Evolutionary conservation across 2,329 filamentous ascomycete genomes (phyloP), one percentile per base, ranked within the genome.

Genomic region (Colletotrichum sansevieriae): DNA sequence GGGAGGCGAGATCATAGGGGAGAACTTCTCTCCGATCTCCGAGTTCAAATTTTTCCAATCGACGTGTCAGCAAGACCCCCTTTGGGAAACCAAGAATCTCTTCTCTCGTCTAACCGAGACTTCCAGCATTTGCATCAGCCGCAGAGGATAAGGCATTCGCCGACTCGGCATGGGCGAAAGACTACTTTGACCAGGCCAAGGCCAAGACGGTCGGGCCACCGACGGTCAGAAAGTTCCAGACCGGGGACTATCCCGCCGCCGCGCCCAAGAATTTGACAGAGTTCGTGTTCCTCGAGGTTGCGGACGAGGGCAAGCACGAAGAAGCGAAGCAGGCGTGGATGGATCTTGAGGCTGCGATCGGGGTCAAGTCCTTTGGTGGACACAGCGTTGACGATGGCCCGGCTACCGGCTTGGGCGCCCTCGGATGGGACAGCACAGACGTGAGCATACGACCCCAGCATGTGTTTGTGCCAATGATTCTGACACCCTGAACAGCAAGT

Each of bases 361-460:
- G 66, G 15, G 59, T 37, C 9, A 39, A 25, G n/a, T 11, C 62
- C 7, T 70, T 66, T 3, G 54, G 58, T 4, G 66, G 66, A 2
- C 52, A 22, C 2, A 70, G 62, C 35, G 54, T 59, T 1, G 65
- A 44, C 13, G 69, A 70, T 1, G 54, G 43, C 9, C 69, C 58
- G 3, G 10, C 20, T 2, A 49, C 56, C 8, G 69, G 69, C 0
- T 4, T 71, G 18, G 62, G 61, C 3, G 39, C 66, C 12, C 29
- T 71, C 1, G 62, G 69, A 11, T 71, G 65, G 65, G 47, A 71
- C n/a, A 70, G 57, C 11, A 43, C 43, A 47, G 65, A 70, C 1
- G 65, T 70, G 55, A 18, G 59, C 33, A 7, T 22, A 4, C 1
- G 20, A 39, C 2, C 4, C 1, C 15, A 2, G 20, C 20, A 18